Conservation (phyloP, 257 asterid genomes). For the Osmanthus fragrans region DNA sequence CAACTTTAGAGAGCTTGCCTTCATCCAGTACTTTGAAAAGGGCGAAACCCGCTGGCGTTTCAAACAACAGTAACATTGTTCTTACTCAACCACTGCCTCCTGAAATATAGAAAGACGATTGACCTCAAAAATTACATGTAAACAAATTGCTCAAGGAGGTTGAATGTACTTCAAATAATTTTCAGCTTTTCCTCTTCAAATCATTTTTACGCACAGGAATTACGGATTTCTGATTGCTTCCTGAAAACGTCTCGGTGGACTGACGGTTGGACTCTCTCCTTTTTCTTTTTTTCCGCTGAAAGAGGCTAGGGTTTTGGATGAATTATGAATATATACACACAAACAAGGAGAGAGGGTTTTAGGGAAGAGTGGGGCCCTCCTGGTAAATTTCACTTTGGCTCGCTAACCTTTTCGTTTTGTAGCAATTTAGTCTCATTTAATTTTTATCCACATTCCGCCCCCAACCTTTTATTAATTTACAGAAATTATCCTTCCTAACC, state of each 20-base stretch:
- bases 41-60: constrained; percentile 64
- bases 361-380: background rate
- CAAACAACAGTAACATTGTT: constrained; percentile 49
- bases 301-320: background rate
- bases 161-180: background rate
- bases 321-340: background rate
- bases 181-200: background rate
- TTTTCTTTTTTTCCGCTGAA: background rate
- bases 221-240: background rate
- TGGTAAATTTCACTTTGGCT: no score
- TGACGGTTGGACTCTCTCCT: background rate
- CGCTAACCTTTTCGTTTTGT: no score
- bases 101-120: background rate
- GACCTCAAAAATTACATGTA: background rate
- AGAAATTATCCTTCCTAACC: no score
- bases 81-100: background rate
- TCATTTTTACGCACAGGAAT: no score
- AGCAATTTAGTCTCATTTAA: no score
- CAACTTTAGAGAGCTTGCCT: constrained; percentile 59
- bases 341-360: background rate
- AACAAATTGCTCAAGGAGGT: background rate
- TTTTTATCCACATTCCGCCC: no score
- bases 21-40: constrained; percentile 62
- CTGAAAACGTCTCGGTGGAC: background rate
- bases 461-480: no score